Conservation (phyloP, 2,329 filamentous ascomycete species). For the Akanthomyces dipterigenus region DNA sequence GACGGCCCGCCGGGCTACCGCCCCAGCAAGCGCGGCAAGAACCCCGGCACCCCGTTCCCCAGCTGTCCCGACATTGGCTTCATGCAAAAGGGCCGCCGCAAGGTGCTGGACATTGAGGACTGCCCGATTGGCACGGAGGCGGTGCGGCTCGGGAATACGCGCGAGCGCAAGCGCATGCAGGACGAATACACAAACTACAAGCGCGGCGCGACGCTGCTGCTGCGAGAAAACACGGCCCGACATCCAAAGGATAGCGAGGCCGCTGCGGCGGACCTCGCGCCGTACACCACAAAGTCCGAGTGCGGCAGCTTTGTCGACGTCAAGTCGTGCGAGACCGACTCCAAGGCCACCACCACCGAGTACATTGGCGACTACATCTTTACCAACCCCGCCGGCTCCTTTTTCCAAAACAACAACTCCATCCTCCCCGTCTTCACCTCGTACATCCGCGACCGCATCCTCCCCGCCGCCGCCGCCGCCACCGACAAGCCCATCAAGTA, state of each 20-base stretch:
- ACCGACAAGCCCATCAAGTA: constrained; percentile 56
- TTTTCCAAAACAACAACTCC: constrained; percentile 99
- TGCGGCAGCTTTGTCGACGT: constrained; percentile 57
- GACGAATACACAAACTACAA: constrained; percentile 65
- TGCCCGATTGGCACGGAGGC: constrained; percentile 91
- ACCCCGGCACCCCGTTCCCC: constrained; percentile 39
- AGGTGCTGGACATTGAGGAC: constrained; percentile 90
- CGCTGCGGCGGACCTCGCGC: constrained; percentile 20
- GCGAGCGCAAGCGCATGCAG: constrained; percentile 70
- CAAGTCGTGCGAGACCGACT: constrained; percentile 85
- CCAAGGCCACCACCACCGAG: constrained; percentile 75
- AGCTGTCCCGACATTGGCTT: constrained; percentile 79
- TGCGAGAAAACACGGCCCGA: constrained; percentile 77
- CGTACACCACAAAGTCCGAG: constrained; percentile 41
- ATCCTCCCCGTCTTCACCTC: constrained; percentile 82
- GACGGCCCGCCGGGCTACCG: constrained; percentile 61
- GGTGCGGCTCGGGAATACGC: constrained; percentile 70
- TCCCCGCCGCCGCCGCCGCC: constrained; percentile 44
- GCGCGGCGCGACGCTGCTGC: constrained; percentile 77
- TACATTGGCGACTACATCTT: constrained; percentile 82
- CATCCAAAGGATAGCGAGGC: constrained; percentile 42
- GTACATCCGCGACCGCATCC: constrained; percentile 76
- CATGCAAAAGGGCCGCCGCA: constrained; percentile 73
- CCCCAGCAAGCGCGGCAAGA: constrained; percentile 36
- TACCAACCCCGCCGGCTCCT: constrained; percentile 84